Evolutionary conservation across 176 grass and related monocot species (phyloP).

Genomic region (Eragrostis nindensis): DNA sequence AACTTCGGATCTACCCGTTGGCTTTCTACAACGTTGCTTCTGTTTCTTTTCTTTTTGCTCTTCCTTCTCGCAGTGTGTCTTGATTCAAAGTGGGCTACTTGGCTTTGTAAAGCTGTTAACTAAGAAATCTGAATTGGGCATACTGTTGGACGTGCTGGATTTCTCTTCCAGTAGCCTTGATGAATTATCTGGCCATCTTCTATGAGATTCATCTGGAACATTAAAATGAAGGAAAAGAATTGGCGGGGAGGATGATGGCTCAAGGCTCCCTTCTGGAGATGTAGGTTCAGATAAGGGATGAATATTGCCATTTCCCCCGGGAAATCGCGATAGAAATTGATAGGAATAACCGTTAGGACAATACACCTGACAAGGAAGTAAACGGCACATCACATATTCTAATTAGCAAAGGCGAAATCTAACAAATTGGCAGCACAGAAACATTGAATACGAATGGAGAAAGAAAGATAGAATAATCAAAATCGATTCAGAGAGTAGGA

Average conservation of each 20-base stretch:
- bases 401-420: background rate
- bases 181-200: constrained; percentile 39
- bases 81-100: constrained; percentile 39
- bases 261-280: constrained; percentile 39
- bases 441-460: background rate
- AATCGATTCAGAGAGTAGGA: constrained; percentile 10
- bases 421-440: constrained; percentile 14
- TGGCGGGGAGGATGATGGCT: background rate
- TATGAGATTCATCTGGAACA: constrained; percentile 36
- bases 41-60: constrained; percentile 77
- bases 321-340: constrained; percentile 12
- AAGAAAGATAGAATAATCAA: background rate
- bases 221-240: constrained; percentile 8
- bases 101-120: constrained; percentile 46
- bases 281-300: constrained; percentile 18
- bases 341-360: constrained; percentile 23
- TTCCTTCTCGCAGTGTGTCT: constrained; percentile 62
- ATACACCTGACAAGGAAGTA: constrained; percentile 20
- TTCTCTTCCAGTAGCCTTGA: constrained; percentile 37
- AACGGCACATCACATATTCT: background rate
- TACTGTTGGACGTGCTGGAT: constrained; percentile 35
- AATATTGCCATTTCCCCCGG: background rate
- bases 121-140: constrained; percentile 61
- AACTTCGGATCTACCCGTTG: constrained; percentile 41
- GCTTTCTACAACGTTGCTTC: constrained; percentile 46